Percentiles rank a stretch among this genome's conserved stretches.
phyloP scores from a whole-genome alignment of 352 stramenopile genomes.

The Phytophthora meadii region DNA sequence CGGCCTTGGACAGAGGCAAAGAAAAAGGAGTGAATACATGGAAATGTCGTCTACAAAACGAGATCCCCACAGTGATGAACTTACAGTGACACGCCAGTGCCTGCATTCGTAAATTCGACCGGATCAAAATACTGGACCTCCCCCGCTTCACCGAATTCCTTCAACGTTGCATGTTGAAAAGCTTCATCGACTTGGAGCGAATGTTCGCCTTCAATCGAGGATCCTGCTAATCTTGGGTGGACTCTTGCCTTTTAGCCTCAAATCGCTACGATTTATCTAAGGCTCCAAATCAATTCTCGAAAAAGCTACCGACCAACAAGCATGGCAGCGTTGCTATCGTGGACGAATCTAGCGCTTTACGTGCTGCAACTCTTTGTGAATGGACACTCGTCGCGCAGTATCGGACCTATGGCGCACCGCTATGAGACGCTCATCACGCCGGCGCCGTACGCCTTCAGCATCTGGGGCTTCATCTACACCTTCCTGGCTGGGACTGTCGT shows the following conservation, averaged over 20 bases:
- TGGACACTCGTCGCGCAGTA: constrained; percentile 47
- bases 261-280: constrained; percentile 22
- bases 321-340: constrained; percentile 51
- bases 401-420: constrained; percentile 61
- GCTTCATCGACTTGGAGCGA: no score
- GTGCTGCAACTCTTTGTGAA: constrained; percentile 73
- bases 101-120: no score
- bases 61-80: neutral
- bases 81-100: neutral
- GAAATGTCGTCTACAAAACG: constrained; percentile 5
- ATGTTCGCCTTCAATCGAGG: neutral
- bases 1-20: constrained; percentile 4
- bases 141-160: no score
- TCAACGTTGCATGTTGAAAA: no score
- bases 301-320: neutral
- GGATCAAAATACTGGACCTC: no score
- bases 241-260: constrained; percentile 16
- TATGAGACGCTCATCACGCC: constrained; percentile 84
- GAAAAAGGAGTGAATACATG: constrained; percentile 12
- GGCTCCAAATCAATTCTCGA: constrained; percentile 4
- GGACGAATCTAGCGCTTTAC: constrained; percentile 71
- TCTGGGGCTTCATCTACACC: constrained; percentile 85
- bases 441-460: constrained; percentile 74
- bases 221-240: neutral
- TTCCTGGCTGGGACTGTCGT: constrained; percentile 69